phyloP scores from a whole-genome alignment of 331 rosid genomes.

The Telfairia occidentalis region DNA sequence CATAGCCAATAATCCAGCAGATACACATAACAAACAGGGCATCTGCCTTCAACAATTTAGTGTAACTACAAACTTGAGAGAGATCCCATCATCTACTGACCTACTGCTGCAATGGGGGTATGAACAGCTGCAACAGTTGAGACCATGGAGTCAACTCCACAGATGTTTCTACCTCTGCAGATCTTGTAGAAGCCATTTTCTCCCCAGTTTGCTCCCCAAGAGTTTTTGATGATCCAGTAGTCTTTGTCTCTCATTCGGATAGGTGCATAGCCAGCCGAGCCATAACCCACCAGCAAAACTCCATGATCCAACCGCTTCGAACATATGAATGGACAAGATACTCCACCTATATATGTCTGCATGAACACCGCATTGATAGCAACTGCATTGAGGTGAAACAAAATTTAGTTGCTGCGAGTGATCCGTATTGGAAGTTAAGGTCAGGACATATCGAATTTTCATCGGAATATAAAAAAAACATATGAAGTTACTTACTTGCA shows the following conservation, averaged over 20 bases:
- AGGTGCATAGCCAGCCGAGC: slow-evolving; percentile 60
- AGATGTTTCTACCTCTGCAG: slow-evolving; percentile 65
- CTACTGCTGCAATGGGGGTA: slow-evolving; percentile 12
- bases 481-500: slow-evolving; percentile 33
- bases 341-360: slow-evolving; percentile 87
- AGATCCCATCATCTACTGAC: neutral
- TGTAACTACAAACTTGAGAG: neutral
- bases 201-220: slow-evolving; percentile 93
- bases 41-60: no score
- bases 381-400: slow-evolving; percentile 37
- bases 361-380: slow-evolving; percentile 87
- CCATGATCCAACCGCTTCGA: slow-evolving; percentile 68
- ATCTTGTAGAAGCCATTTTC: slow-evolving; percentile 82
- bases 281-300: slow-evolving; percentile 73
- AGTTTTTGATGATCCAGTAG: slow-evolving; percentile 85
- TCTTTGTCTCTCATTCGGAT: slow-evolving; percentile 76
- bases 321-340: slow-evolving; percentile 88
- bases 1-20: no score
- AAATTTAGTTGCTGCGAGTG: neutral
- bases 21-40: no score
- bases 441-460: neutral
- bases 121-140: slow-evolving; percentile 82
- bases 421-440: neutral
- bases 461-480: neutral
- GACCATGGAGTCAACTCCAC: slow-evolving; percentile 95